Evolutionary conservation across 192 early-diverging fungal genomes (phyloP).

Genomic region (Gigaspora rosea): DNA sequence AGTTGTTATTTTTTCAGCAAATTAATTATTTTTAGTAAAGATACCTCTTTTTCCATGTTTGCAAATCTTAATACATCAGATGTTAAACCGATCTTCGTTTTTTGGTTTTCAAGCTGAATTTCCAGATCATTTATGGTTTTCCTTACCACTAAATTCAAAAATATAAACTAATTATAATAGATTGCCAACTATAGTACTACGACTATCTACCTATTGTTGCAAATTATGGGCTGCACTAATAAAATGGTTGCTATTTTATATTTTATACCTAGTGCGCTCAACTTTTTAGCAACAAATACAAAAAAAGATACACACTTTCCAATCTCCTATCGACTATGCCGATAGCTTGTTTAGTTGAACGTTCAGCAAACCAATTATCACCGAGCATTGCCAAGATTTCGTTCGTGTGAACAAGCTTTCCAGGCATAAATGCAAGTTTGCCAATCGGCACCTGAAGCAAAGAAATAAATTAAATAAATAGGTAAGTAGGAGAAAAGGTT

Average conservation of each 20-base stretch:
- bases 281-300: not conserved
- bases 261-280: too few species aligned
- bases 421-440: constrained; percentile 86
- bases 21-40: not conserved
- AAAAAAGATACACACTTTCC: constrained; percentile 55
- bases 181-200: too few species aligned
- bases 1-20: not conserved
- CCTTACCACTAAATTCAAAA: not conserved
- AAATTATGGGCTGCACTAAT: not conserved
- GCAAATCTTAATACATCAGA: constrained; percentile 23
- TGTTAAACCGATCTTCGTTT: not conserved
- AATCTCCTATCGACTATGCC: constrained; percentile 70
- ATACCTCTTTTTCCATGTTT: not conserved
- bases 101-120: constrained; percentile 2
- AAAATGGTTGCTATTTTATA: not conserved
- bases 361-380: constrained; percentile 92
- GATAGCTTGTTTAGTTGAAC: constrained; percentile 71
- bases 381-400: constrained; percentile 85
- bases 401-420: constrained; percentile 89
- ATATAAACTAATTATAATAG: not conserved
- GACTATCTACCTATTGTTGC: too few species aligned
- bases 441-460: constrained; percentile 73
- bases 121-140: constrained; percentile 13
- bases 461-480: constrained; percentile 3
- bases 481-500: not conserved